Evolutionary conservation across 2,329 filamentous ascomycete species (phyloP).

Genomic region (Zasmidium angulare): DNA sequence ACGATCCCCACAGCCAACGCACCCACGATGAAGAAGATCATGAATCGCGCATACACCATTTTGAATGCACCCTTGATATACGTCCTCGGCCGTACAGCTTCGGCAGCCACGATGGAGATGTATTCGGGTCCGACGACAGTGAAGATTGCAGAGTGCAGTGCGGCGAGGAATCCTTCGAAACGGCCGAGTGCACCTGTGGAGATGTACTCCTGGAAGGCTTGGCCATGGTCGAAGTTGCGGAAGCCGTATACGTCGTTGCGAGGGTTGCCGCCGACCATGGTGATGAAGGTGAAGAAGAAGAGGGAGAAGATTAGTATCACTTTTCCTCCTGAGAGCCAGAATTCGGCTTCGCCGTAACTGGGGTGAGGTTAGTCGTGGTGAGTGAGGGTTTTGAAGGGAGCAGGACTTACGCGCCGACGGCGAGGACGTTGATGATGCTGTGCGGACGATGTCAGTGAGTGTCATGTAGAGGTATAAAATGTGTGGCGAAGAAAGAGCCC

Average conservation of each 20-base stretch:
- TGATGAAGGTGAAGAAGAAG: slow-evolving; percentile 41
- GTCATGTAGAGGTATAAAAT: too few relatives aligned
- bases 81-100: slow-evolving; percentile 46
- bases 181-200: slow-evolving; percentile 30
- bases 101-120: slow-evolving; percentile 49
- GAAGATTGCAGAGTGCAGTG: slow-evolving; percentile 43
- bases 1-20: slow-evolving; percentile 47
- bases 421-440: too few relatives aligned
- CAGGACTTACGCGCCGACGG: too few relatives aligned
- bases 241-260: slow-evolving; percentile 42
- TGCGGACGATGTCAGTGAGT: too few relatives aligned
- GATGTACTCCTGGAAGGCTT: slow-evolving; percentile 33
- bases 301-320: slow-evolving; percentile 48
- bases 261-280: slow-evolving; percentile 38
- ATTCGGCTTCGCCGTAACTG: slow-evolving; percentile 44
- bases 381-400: neutral
- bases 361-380: neutral
- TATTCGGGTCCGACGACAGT: slow-evolving; percentile 50
- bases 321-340: slow-evolving; percentile 55
- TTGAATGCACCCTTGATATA: slow-evolving; percentile 51
- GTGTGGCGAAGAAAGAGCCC: too few relatives aligned
- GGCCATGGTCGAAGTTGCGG: slow-evolving; percentile 44
- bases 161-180: slow-evolving; percentile 39
- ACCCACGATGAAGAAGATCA: slow-evolving; percentile 48
- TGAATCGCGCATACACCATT: slow-evolving; percentile 48